Evolutionary conservation across 1,139 yeast genomes (phyloP), one percentile per base, ranked within the genome.

Genomic region (Saccharomyces hybrid): DNA sequence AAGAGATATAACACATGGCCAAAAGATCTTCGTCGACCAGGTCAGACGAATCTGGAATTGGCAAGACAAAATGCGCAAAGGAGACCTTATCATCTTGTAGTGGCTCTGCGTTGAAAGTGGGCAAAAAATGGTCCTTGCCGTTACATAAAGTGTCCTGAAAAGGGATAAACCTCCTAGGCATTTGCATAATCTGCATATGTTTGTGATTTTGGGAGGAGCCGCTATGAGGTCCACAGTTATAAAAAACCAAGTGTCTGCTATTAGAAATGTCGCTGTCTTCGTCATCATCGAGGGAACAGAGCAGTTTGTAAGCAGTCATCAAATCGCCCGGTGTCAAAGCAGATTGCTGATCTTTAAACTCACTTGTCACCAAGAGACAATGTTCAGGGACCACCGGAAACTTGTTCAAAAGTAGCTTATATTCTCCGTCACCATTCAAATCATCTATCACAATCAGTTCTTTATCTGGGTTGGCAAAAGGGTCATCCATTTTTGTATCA

Each of bases 131-230:
- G 9, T 75, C 77, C n/a, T 77, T 73, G 5, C 73, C 71, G 11
- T 68, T 67, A 26, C 82, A 76, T 47, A 87, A 68, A 1, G 66
- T 63, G 52, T 83, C 87, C 46, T 90, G 88, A 68, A 79, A 85
- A 2, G 88, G 79, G 1, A 68, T 70, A 66, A 83, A 84, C 38
- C 76, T 71, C 9, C 71, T 69, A 2, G 96, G 95, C 48, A 88
- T 73, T 38, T 82, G 78, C 78, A 93, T 75, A 69, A 91, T 84
- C 71, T 93, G 99, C 58, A 91, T 71, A 72, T 93, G 99, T 65
- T 88, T 88, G 72, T 93, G 99, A 51, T 89, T 86, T 64, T 90
- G 95, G 0, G 96, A 88, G 7, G 96, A 96, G 1, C 98, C 99
- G 61, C 95, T 84, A 63, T 83, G 78, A 27, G 82, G 82, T 3